Evolutionary conservation across 2,329 filamentous ascomycete species (phyloP).

Genomic region (Neobulgaria alba): DNA sequence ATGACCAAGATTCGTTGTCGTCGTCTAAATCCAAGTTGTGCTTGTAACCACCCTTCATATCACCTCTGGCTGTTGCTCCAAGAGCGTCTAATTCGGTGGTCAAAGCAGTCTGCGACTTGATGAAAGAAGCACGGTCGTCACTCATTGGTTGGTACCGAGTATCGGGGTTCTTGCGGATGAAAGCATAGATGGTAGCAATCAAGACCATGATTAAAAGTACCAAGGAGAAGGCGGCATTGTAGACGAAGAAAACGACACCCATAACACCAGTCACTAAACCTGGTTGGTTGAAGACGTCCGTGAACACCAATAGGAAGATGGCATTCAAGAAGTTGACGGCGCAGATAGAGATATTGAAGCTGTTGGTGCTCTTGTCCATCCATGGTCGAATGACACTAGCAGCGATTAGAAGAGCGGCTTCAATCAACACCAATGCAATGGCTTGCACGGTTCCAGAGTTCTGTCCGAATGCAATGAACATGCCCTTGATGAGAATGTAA

Average conservation of each 20-base stretch:
- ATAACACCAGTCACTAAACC: constrained; percentile 78
- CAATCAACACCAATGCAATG: constrained; percentile 73
- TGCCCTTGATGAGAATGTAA: constrained; percentile 78
- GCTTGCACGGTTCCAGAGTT: constrained; percentile 63
- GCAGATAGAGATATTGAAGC: constrained; percentile 89
- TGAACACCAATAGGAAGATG: constrained; percentile 84
- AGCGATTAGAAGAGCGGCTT: constrained; percentile 67
- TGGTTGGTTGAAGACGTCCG: constrained; percentile 76
- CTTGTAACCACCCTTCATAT: constrained; percentile 53
- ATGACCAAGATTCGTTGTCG: constrained; percentile 60
- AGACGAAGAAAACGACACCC: constrained; percentile 80
- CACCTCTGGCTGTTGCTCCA: constrained; percentile 79
- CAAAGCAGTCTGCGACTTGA: constrained; percentile 87
- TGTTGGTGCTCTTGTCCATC: constrained; percentile 99
- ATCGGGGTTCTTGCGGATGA: constrained; percentile 90
- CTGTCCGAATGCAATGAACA: constrained; percentile 82
- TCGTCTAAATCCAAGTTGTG: constrained; percentile 59
- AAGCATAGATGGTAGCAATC: constrained; percentile 66
- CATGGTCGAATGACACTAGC: constrained; percentile 79
- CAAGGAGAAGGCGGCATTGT: constrained; percentile 76
- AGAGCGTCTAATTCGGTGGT: constrained; percentile 86
- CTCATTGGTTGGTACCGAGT: constrained; percentile 94
- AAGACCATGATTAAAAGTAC: constrained; percentile 78
- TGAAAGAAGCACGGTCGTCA: constrained; percentile 91
- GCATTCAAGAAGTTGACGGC: constrained; percentile 85